phyloP scores from a whole-genome alignment of 352 stramenopile species.

The Pythium angustatum region DNA sequence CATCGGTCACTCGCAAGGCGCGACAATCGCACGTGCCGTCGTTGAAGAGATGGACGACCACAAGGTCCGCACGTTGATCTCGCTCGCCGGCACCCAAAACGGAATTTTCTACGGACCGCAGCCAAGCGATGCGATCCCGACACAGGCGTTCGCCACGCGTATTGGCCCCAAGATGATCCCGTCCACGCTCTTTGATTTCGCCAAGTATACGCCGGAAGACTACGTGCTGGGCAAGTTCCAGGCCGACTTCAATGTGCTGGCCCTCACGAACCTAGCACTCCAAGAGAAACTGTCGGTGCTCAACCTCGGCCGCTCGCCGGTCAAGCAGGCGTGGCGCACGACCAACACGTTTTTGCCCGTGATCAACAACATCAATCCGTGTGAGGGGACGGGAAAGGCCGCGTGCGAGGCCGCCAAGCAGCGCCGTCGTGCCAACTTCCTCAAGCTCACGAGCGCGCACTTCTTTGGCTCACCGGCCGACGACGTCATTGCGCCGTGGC shows the following conservation, averaged over 20 bases:
- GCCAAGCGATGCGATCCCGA: slow-evolving; percentile 20
- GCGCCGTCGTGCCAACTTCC: slow-evolving; percentile 38
- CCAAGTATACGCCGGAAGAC: slow-evolving; percentile 28
- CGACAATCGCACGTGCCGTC: slow-evolving; percentile 37
- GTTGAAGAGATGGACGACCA: slow-evolving; percentile 61
- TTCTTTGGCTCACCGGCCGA: slow-evolving; percentile 41
- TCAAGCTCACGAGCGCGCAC: slow-evolving; percentile 28
- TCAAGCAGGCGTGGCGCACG: slow-evolving; percentile 25
- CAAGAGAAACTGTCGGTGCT: slow-evolving; percentile 40
- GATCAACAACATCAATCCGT: slow-evolving; percentile 47
- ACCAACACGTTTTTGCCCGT: slow-evolving; percentile 38
- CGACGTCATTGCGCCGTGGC: slow-evolving; percentile 39
- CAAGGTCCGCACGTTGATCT: slow-evolving; percentile 43
- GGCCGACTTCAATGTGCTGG: slow-evolving; percentile 32
- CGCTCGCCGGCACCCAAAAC: slow-evolving; percentile 48
- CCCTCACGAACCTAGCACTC: slow-evolving; percentile 27
- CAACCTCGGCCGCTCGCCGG: slow-evolving; percentile 41
- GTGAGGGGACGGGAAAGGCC: slow-evolving; percentile 20
- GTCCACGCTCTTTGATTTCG: slow-evolving; percentile 30
- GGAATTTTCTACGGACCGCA: slow-evolving; percentile 53
- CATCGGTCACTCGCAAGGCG: slow-evolving; percentile 49
- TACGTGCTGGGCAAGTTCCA: slow-evolving; percentile 35
- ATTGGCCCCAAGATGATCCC: slow-evolving; percentile 11
- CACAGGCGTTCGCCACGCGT: neutral
- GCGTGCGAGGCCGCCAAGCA: slow-evolving; percentile 23